Conservation (phyloP, 2,329 filamentous ascomycete genomes). For the Aspergillus clavatus region DNA sequence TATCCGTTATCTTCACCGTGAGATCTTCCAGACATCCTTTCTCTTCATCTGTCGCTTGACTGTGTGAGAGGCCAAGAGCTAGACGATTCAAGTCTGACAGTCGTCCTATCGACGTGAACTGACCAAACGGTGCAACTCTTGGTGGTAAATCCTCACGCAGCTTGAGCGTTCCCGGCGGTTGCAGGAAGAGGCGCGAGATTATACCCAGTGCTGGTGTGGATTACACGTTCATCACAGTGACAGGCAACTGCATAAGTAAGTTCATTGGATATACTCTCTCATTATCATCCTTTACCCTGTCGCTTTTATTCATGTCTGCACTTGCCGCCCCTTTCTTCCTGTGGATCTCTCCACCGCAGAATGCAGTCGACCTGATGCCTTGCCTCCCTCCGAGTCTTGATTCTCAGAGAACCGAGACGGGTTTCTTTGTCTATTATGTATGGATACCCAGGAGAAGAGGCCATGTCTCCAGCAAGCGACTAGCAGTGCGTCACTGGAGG, state of each 20-base stretch:
- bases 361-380: background rate
- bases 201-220: background rate
- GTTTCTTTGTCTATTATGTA: background rate
- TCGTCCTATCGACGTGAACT: conserved; percentile 9
- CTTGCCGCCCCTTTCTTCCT: background rate
- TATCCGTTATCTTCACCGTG: background rate
- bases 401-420: background rate
- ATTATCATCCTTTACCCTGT: background rate
- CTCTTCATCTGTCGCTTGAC: background rate
- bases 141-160: background rate
- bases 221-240: background rate
- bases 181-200: background rate
- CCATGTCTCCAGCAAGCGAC: background rate
- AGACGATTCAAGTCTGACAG: background rate
- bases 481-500: background rate
- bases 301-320: background rate
- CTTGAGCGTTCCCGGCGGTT: background rate
- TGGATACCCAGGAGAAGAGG: background rate
- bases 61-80: conserved; percentile 1
- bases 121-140: background rate
- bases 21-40: background rate
- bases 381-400: background rate
- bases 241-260: background rate
- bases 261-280: background rate
- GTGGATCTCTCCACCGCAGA: background rate